Evolutionary conservation across 228 moss, liverwort and hornwort genomes (phyloP).

Genomic region (Sphagnum magellanicum): DNA sequence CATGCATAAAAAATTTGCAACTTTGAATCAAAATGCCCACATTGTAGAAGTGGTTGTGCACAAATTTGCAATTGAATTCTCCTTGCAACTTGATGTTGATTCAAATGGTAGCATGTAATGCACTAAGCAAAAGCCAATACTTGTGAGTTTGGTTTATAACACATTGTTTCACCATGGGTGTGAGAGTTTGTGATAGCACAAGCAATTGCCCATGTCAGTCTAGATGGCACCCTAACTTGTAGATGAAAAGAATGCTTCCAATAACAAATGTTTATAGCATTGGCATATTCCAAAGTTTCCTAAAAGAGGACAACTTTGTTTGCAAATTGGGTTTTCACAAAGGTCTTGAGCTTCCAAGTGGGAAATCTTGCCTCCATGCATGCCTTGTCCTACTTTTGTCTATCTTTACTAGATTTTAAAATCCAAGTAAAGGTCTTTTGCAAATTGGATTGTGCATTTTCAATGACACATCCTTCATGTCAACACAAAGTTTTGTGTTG

Average conservation of each 20-base stretch:
- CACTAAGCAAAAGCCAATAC: constrained; percentile 1
- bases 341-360: neutral
- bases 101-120: neutral
- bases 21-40: neutral
- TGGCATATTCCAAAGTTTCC: neutral
- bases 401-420: neutral
- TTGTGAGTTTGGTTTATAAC: neutral
- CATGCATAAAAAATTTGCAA: neutral
- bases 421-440: constrained; percentile 2
- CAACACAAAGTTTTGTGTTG: too few species aligned
- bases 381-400: neutral
- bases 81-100: neutral
- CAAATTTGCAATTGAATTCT: neutral
- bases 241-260: neutral
- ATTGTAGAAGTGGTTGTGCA: neutral
- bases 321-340: neutral
- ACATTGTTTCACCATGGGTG: neutral
- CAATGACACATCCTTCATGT: too few species aligned
- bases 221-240: neutral
- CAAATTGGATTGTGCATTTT: neutral
- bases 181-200: neutral
- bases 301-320: neutral
- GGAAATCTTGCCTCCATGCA: constrained; percentile 1
- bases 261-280: constrained; percentile 4
- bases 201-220: neutral